Base-by-base conservation (phyloP, 2,329 filamentous ascomycete genomes). In the Xylaria digitata region DNA sequence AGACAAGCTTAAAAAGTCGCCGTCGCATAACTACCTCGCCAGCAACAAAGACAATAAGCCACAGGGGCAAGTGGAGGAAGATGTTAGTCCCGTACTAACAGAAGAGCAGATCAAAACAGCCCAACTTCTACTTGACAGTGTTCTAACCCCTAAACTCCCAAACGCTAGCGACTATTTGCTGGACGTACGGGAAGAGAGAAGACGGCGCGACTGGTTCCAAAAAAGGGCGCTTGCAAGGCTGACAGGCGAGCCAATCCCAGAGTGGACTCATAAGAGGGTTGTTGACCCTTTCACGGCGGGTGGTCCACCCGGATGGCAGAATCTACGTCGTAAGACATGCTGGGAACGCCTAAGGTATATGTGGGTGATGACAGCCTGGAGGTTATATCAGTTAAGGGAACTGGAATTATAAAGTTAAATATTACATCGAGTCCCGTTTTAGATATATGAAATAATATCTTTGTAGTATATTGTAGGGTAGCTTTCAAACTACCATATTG, bases 311-410 rank as follows among this genome's bases (percentile, higher is more conserved):
- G 11, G 11, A 8, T 37, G 34, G 34, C 8, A 37, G 34, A 9
- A 8, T 8, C 6, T 37, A 11, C 8, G 8, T 11, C 34, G 34
- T 37, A 6, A 37, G 11, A 37, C 34, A 2, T 11, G 34, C 34
- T 37, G 34, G 34, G 55, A 64, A 1, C 60, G 49, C 3, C 45
- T 67, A 3, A 9, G 53, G 55, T 49, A 53, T 34, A 65, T 59
- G 50, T 65, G 56, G 56, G 45, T 61, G 3, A 37, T 65, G 34
- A 26, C 50, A 15, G 49, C 21, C 49, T 60, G 50, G 62, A 19
- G 42, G 9, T 37, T 65, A 17, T 49, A 65, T 34, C 55, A 65
- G 30, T 43, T 64, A 8, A 45, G n/a, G 37, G 45, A 64, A 23
- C 46, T 65, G 37, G 55, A 59, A 34, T 34, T 50, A 11, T 50